phyloP scores from a whole-genome alignment of 2,329 filamentous ascomycete genomes.

The Tolypocladium amazonense region DNA sequence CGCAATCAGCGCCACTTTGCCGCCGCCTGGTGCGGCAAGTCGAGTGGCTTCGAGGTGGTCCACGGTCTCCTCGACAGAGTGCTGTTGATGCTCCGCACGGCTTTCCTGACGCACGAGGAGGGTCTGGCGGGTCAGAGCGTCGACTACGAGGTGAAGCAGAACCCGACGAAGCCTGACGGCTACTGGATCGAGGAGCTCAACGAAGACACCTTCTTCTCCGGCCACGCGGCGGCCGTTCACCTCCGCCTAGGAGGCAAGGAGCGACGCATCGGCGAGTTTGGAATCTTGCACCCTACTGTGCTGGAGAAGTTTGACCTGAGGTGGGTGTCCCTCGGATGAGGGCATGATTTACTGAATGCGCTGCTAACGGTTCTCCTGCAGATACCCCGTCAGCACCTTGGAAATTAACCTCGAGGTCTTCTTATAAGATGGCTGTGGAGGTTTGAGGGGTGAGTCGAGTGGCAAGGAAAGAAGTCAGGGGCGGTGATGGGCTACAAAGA shows the following conservation, averaged over 20 bases:
- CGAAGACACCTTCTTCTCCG: conserved; percentile 83
- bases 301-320: conserved; percentile 88
- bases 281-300: conserved; percentile 86
- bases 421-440: conserved; percentile 41
- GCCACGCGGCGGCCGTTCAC: conserved; percentile 78
- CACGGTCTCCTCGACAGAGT: conserved; percentile 89
- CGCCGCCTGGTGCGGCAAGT: conserved; percentile 93
- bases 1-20: conserved; percentile 92
- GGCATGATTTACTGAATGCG: not conserved
- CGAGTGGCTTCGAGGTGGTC: conserved; percentile 87
- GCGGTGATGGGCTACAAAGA: not conserved
- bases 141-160: conserved; percentile 41
- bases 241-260: conserved; percentile 65
- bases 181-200: conserved; percentile 96
- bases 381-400: conserved; percentile 84
- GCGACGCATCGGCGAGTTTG: conserved; percentile 75
- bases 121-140: conserved; percentile 42
- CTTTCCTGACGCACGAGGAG: conserved; percentile 70
- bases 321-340: conserved; percentile 29
- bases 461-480: not conserved
- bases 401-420: conserved; percentile 94
- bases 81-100: conserved; percentile 80
- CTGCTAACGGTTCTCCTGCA: conserved; percentile 15
- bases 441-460: not conserved
- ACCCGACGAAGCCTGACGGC: conserved; percentile 51